Evolutionary conservation across 306 rosid genomes (phyloP), one percentile per base, ranked within the genome.

Genomic region (Boehmeria nivea): DNA sequence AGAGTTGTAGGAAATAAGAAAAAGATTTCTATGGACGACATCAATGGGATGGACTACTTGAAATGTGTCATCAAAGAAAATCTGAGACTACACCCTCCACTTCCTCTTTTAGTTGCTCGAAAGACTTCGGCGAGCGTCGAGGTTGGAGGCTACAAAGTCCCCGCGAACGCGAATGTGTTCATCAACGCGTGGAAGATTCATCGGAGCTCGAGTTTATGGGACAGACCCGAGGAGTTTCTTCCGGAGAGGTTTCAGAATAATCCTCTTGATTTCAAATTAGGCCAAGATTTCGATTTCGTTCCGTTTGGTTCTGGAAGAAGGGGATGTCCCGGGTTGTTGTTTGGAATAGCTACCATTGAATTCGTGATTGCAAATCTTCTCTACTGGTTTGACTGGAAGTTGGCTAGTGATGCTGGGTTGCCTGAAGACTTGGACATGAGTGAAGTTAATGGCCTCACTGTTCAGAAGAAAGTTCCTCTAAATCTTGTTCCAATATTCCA

Each of bases 151-250:
- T 82, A 84, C 20, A 51, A 67, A 0, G 59, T 88, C 65, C 79
- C 73, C 0, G 13, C 73, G 2, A 53, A 69, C 56, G 55, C 88
- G 31, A 47, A 1, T 11, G 76, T 85, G 0, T 36, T 56, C 7
- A 31, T 82, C 8, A 82, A 80, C 38, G 60, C 17, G n/a, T 82
- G 85, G 87, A 64, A 77, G 25, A 79, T 86, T 2, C 82, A 72
- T 6, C 68, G 72, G 39, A 73, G 72, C 17, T 77, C 79, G 3
- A 23, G 14, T 25, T 7, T 60, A 1, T 77, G 83, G 81, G 72
- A 64, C 0, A 70, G 2, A 1, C 72, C 81, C 1, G 63, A 67
- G 2, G 69, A 72, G 26, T 76, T 73, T 53, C 2, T 72, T 16
- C 78, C 76, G 0, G 82, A 80, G 62, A 70, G 86, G 50, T 80